Base-by-base conservation (phyloP, 2,329 filamentous ascomycete species). In the Colletotrichum sp. region DNA sequence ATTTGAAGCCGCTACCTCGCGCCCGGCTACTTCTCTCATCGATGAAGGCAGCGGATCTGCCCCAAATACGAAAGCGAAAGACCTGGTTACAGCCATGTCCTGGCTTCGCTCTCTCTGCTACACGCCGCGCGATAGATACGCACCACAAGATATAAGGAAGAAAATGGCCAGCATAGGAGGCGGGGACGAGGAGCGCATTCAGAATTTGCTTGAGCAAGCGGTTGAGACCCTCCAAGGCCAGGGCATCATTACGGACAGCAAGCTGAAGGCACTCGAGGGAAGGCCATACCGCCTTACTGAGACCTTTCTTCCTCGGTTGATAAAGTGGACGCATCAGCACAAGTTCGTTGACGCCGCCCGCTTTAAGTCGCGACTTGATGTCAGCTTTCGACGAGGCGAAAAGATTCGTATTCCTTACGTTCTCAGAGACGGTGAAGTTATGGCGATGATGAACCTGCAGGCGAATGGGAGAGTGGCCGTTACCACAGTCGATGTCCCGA, bases 361-460 rank as follows among this genome's bases (percentile, higher is more conserved):
- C 3, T 92, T 92, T 86, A 95, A 95, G 82, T 80, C 84, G 7
- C 84, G 85, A 68, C 87, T 95, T 32, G 93, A 95, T 79, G 80
- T 80, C 9, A 83, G 85, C 6, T 94, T 94, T 80, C 78, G 86
- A 75, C 73, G 87, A 80, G 80, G 79, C 65, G 80, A 84, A 67
- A 62, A 83, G 79, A 83, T 91, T 57, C 82, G 82, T 2, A 83
- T 94, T 8, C 89, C 90, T 1, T 92, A 91, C 72, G 84, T 88
- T 28, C 90, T 93, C 16, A 87, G 90, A 36, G 92, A 95, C 77
- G 93, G 93, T 30, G 88, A 91, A 34, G 89, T 94, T 74, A 90
- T 95, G 87, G 93, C 92, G 3, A 84, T 94, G 72, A 88, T 92
- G 55, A 94, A 94, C 79, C 83, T 96, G 71, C 89, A 93, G 76